phyloP scores from a whole-genome alignment of 176 grass and related monocot species.

The Chrysopogon serrulatus region DNA sequence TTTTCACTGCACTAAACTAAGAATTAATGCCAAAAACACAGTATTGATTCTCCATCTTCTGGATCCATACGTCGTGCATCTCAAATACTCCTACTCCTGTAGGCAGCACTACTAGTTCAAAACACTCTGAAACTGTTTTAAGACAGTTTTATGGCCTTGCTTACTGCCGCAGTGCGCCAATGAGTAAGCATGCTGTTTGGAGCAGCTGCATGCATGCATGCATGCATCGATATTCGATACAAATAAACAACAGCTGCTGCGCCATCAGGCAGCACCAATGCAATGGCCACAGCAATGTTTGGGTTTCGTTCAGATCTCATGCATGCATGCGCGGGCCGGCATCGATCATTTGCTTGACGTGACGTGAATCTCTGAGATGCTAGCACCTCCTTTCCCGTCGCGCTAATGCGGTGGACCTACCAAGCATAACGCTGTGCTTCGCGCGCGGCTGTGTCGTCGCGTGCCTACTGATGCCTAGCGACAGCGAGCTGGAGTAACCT shows the following conservation, averaged over 20 bases:
- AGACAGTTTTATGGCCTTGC: not conserved
- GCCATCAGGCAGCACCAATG: not conserved
- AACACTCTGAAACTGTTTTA: not conserved
- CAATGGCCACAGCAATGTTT: not conserved
- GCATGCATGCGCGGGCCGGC: not conserved
- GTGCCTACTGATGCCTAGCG: too few relatives aligned
- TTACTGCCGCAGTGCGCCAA: not conserved
- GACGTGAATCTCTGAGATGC: constrained; percentile 1
- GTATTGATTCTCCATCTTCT: too few relatives aligned
- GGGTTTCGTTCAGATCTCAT: not conserved
- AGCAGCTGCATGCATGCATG: not conserved
- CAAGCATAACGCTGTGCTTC: not conserved
- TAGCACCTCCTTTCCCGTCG: not conserved
- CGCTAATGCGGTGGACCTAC: constrained; percentile 23
- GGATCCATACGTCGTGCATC: too few relatives aligned
- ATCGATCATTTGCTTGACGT: constrained; percentile 9
- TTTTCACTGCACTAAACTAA: too few relatives aligned
- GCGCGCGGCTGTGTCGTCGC: not conserved
- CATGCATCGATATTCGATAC: too few relatives aligned
- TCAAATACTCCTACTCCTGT: too few relatives aligned
- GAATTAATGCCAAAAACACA: too few relatives aligned
- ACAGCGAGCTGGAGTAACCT: too few relatives aligned
- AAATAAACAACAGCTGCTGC: too few relatives aligned
- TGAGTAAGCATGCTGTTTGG: not conserved
- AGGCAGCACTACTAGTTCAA: too few relatives aligned